Base-by-base conservation (phyloP, 1,284 basidiomycete genomes). In the Lentinula novae-zelandiae region DNA sequence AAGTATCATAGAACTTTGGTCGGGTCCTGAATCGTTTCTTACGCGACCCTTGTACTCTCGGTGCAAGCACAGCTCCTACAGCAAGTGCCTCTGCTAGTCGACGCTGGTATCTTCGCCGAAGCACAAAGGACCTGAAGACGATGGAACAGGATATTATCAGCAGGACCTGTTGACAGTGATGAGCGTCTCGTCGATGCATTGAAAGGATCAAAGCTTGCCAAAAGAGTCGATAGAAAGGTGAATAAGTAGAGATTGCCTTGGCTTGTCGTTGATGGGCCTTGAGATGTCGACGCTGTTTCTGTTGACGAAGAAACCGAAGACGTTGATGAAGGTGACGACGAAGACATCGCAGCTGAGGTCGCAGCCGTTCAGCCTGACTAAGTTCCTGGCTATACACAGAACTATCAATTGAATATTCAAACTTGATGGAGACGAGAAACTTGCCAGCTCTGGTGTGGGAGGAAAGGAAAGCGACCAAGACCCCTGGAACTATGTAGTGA, bases 81-180 rank as follows among this genome's bases (percentile, higher is more conserved):
- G 77, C 77, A 58, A 84, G 68, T 0, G 82, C 81, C n/a, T 78
- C 78, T 49, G 81, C 78, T 36, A 85, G 65, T 20, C 75, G 76
- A 12, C 75, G 76, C 55, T 81, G 81, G 71, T 82, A 83, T 31
- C 84, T 80, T 27, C 85, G 75, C n/a, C 87, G 81, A 38, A 86
- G 68, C 63, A 86, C 69, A 63, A 83, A 83, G 0, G 87, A 86
- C 53, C 87, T 80, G 57, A 84, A 73, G 61, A 89, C 80, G 65
- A 90, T 85, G 5, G 81, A 79, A 53, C 77, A 82, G 13, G 86
- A 89, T 57, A 89, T 80, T 57, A 83, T 75, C 12, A 90, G 76
- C 58, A 90, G 80, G 52, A 89, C 76, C 65, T 87, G 78, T 38
- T 89, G 79, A 0, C 87, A 87, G 8, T 9, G 40, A 56, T 44